These are phyloP conservation scores for Ogataea pignaliae DNA, from an alignment of 805 yeast species.

Conservation along the genomic window DNA sequence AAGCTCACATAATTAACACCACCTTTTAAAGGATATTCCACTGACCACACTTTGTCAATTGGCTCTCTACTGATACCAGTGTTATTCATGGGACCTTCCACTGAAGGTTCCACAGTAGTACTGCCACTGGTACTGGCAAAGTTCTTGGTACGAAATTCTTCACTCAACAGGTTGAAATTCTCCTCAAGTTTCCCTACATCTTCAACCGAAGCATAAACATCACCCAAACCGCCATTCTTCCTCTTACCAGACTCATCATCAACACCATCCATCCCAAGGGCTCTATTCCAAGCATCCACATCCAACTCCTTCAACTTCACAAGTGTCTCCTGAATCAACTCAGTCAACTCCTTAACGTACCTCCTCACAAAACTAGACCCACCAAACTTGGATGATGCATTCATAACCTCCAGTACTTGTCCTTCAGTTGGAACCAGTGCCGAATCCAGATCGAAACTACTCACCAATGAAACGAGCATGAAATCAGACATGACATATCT, in stretches of 20 bases:
- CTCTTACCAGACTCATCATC: constrained; percentile 3
- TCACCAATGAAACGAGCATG: constrained; percentile 53
- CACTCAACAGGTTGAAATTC: constrained; percentile 15
- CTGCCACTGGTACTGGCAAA: background rate
- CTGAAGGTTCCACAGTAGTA: too few species aligned
- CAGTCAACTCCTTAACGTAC: constrained; percentile 53
- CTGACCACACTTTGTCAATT: constrained; percentile 12
- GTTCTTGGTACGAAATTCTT: constrained; percentile 3
- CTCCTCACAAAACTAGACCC: constrained; percentile 39
- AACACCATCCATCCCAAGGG: constrained; percentile 24
- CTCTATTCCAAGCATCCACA: constrained; percentile 29
- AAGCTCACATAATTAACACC: constrained; percentile 6
- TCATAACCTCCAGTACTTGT: constrained; percentile 44
- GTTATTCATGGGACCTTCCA: background rate
- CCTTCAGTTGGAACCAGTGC: constrained; percentile 54
- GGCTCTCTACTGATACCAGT: background rate
- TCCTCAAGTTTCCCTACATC: constrained; percentile 22
- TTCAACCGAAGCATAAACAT: constrained; percentile 17
- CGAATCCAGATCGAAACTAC: constrained; percentile 25
- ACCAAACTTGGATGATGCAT: constrained; percentile 43
- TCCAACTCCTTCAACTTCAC: constrained; percentile 33
- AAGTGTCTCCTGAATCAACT: constrained; percentile 44
- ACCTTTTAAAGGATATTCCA: constrained; percentile 18
- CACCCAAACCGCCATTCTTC: constrained; percentile 10
- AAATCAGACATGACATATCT: constrained; percentile 83